Conservation (phyloP, 2,329 filamentous ascomycete genomes). For the Sporothrix inflata region DNA sequence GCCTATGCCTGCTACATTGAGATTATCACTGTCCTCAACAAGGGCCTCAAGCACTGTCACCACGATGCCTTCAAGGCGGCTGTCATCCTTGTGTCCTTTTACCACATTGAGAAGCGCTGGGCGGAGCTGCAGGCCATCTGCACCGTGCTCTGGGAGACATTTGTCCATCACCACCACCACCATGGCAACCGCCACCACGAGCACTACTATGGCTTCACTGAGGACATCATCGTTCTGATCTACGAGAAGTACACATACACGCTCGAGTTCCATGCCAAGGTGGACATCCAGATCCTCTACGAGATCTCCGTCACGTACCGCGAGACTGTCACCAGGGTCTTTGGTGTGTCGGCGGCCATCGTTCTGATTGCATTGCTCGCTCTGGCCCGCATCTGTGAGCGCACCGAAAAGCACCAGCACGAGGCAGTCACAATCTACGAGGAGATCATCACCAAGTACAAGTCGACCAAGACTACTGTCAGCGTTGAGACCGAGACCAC, state of each 20-base stretch:
- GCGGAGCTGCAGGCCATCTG: slow-evolving; percentile 51
- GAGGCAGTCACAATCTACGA: slow-evolving; percentile 52
- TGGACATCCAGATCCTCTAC: slow-evolving; percentile 49
- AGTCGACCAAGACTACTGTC: slow-evolving; percentile 44
- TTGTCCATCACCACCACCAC: slow-evolving; percentile 47
- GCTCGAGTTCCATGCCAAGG: slow-evolving; percentile 49
- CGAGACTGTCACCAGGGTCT: slow-evolving; percentile 48
- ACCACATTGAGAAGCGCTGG: slow-evolving; percentile 50
- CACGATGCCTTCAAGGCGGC: slow-evolving; percentile 52
- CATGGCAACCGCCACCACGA: slow-evolving; percentile 44
- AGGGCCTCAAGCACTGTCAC: slow-evolving; percentile 43
- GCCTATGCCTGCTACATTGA: slow-evolving; percentile 44
- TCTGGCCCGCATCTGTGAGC: slow-evolving; percentile 52
- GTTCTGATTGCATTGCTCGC: slow-evolving; percentile 42
- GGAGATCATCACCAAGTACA: slow-evolving; percentile 47
- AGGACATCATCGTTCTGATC: slow-evolving; percentile 50
- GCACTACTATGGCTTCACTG: slow-evolving; percentile 41
- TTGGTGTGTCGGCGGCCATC: slow-evolving; percentile 40
- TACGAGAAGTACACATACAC: slow-evolving; percentile 53
- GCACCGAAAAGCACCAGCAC: slow-evolving; percentile 47
- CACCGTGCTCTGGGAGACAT: slow-evolving; percentile 51
- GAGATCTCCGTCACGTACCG: slow-evolving; percentile 54
- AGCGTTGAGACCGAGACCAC: slow-evolving; percentile 43
- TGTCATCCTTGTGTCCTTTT: slow-evolving; percentile 48
- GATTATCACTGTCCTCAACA: slow-evolving; percentile 43